Conservation (phyloP, 1,139 yeast genomes). For the Citeromyces hawaiiensis region DNA sequence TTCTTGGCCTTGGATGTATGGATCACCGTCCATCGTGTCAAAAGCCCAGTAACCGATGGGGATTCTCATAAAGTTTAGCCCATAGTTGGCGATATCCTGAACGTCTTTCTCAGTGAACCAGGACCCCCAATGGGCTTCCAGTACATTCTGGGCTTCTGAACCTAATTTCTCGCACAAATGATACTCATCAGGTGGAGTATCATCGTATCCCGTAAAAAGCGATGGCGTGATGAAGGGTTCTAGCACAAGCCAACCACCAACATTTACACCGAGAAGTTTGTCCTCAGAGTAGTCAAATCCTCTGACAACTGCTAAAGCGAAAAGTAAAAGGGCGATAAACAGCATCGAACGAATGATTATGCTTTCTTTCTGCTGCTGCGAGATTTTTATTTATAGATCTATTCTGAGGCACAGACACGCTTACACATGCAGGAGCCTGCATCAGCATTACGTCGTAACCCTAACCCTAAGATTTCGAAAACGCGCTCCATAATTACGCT, state of each 20-base stretch:
- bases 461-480: no score
- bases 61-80: constrained; percentile 77
- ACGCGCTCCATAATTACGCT: no score
- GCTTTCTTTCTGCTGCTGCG: background rate
- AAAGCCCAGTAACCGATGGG: constrained; percentile 98
- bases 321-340: background rate
- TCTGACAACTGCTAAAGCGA: constrained; percentile 1
- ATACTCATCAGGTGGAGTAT: constrained; percentile 77
- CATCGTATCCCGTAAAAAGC: constrained; percentile 42
- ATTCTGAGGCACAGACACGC: background rate
- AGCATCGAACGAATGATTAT: no score
- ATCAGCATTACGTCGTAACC: no score
- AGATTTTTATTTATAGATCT: background rate
- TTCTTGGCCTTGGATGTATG: constrained; percentile 81
- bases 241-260: constrained; percentile 88
- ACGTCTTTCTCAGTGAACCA: constrained; percentile 75
- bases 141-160: constrained; percentile 33
- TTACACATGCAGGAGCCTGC: no score
- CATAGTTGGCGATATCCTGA: constrained; percentile 41
- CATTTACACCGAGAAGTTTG: constrained; percentile 63
- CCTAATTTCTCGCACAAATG: constrained; percentile 57
- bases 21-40: constrained; percentile 47
- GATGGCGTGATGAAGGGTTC: constrained; percentile 86
- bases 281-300: constrained; percentile 34
- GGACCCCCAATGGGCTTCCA: constrained; percentile 63